Base-by-base conservation (phyloP, 495 filamentous ascomycete genomes). In the Aspergillus panamensis region DNA sequence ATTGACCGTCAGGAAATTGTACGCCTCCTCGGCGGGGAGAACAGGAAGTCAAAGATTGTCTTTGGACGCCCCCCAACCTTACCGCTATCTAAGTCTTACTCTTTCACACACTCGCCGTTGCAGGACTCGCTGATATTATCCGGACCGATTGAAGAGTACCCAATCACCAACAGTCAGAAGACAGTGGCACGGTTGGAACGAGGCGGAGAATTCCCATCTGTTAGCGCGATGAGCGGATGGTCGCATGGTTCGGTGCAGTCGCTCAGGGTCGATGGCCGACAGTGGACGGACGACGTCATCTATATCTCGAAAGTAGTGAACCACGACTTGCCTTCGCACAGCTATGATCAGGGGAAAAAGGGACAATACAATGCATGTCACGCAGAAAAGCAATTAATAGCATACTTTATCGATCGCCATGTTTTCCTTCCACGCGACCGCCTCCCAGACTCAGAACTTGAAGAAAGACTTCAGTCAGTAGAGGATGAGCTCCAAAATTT, bases 351-450 rank as follows among this genome's bases (percentile, higher is more conserved):
- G 17, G 62, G 43, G 51, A 51, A 25, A 45, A 17, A 8, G 0
- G 58, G 62, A 13, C 49, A 44, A 49, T 64, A 43, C 51, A 30
- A 55, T 35, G 54, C 62, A 39, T 64, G 48, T n/a, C 56, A 63
- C 43, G 56, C 56, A 16, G 61, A 63, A 45, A 63, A 63, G 51
- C 56, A 63, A 37, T 37, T 53, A 13, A 59, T 63, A 13, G 61
- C 61, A 47, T 63, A 59, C 29, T 59, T 63, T 31, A 32, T 63
- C n/a, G 51, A 59, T 32, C 45, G 53, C n/a, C 61, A 63, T 59
- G 45, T 59, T 48, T 63, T 63, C 25, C 39, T 62, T 6, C 60
- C 49, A 52, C 48, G 48, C 45, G 56, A 59, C 37, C n/a, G 37
- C 35, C 48, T 32, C 35, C 21, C 37, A n/a, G 29, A 52, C 49